Percentiles rank a stretch among this genome's conserved stretches.
Evolutionary conservation across 163 green algal species (phyloP).

Genomic region (Trebouxiophyceae sp.): DNA sequence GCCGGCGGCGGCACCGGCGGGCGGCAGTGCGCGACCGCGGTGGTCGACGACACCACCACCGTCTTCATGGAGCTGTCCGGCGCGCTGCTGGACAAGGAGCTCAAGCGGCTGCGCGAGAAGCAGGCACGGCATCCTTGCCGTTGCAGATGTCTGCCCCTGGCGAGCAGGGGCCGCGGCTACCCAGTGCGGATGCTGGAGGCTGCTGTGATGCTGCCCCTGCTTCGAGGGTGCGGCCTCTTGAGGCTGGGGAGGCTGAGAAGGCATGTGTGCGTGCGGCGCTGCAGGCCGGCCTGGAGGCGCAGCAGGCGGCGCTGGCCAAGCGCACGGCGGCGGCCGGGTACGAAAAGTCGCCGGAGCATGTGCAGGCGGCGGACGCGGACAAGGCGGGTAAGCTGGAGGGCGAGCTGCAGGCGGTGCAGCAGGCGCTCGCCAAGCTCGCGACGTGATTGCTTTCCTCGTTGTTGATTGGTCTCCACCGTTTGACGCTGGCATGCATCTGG

Average conservation of each 20-base stretch:
- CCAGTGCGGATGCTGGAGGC: too few relatives aligned
- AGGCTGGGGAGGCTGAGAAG: too few relatives aligned
- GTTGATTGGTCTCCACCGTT: too few relatives aligned
- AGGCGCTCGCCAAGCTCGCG: background rate
- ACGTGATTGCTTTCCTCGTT: too few relatives aligned
- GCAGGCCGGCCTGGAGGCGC: conserved; percentile 1
- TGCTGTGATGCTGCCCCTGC: too few relatives aligned
- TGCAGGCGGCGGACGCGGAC: background rate
- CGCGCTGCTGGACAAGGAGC: conserved; percentile 78
- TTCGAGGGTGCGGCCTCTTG: too few relatives aligned
- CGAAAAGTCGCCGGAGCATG: background rate
- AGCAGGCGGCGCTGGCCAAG: background rate
- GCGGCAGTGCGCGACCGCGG: conserved; percentile 61
- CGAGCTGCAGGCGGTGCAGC: background rate
- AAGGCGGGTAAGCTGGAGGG: background rate
- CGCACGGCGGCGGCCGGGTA: background rate
- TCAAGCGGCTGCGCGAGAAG: conserved; percentile 87
- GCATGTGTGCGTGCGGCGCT: background rate
- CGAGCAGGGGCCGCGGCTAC: too few relatives aligned
- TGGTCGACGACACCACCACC: conserved; percentile 76
- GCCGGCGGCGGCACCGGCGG: conserved; percentile 26
- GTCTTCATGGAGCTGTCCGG: conserved; percentile 42
- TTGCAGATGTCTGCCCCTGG: background rate
- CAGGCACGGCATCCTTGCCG: conserved; percentile 14
- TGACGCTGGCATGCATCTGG: too few relatives aligned